Percentiles rank a stretch among this genome's conserved stretches.
These are phyloP conservation scores for Lactarius akahatsu DNA, from an alignment of 768 basidiomycete species.

Conservation along the genomic window DNA sequence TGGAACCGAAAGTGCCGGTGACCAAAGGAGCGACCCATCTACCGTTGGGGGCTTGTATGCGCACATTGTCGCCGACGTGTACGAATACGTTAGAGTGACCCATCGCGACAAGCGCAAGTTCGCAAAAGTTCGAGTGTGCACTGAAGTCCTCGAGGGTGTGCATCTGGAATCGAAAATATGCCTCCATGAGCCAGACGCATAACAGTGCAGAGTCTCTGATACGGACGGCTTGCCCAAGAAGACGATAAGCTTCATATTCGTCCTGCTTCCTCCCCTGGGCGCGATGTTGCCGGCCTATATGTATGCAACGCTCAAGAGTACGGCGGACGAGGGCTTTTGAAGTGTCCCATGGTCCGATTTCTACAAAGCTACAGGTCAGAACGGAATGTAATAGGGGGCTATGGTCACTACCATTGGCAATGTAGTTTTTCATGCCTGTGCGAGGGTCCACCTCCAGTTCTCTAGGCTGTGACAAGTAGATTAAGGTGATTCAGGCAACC, in stretches of 20 bases:
- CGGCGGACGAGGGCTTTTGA: constrained; percentile 76
- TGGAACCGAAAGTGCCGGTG: constrained; percentile 78
- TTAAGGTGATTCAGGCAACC: background rate
- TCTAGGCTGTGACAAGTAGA: constrained; percentile 47
- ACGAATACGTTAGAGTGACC: constrained; percentile 77
- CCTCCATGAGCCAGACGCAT: background rate
- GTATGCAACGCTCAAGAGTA: constrained; percentile 74
- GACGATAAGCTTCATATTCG: constrained; percentile 75
- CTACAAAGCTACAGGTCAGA: constrained; percentile 35
- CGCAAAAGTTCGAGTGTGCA: constrained; percentile 90
- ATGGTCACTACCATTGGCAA: constrained; percentile 24
- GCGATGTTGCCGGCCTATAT: constrained; percentile 66
- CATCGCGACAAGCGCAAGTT: constrained; percentile 70
- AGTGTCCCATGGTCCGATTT: constrained; percentile 82
- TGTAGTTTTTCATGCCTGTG: constrained; percentile 86
- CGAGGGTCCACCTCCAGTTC: constrained; percentile 83
- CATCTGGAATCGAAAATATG: constrained; percentile 42
- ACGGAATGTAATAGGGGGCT: background rate
- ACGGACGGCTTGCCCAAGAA: constrained; percentile 65
- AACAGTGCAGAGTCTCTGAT: background rate
- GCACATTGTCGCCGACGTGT: constrained; percentile 81
- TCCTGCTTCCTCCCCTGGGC: constrained; percentile 59
- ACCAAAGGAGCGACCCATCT: constrained; percentile 77
- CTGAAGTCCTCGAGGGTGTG: constrained; percentile 86
- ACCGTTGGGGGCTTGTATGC: constrained; percentile 72